Base-by-base conservation (phyloP, 768 basidiomycete genomes). In the Leccinum obscurum region DNA sequence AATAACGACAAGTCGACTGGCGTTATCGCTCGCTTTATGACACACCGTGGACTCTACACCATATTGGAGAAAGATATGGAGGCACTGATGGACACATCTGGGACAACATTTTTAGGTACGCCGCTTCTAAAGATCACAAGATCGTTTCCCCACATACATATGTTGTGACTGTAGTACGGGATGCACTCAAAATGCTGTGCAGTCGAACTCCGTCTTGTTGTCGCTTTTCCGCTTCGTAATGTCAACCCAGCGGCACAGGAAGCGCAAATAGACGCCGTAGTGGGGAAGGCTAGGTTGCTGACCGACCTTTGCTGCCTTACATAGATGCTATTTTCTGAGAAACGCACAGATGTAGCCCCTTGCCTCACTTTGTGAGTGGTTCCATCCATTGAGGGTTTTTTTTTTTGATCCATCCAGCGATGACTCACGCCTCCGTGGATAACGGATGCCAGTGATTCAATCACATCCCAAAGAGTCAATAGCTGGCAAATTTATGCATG, bases 241-340 rank as follows among this genome's bases (percentile, higher is more conserved):
- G 3, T 17, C 54, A 17, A 57, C 39, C 62, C 66, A 30, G 59
- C 59, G n/a, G 59, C 37, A 5, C 67, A 68, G 32, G 55, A 53
- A 39, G 58, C 57, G 10, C 49, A 62, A 30, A 62, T 66, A 3
- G 66, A 69, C 39, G 15, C 50, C 5, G 55, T 35, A 35, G 35
- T 69, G 0, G 59, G 65, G 26, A 68, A 55, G 37, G 41, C 32
- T 20, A 56, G 61, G 14, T 44, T 69, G 1, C 65, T 63, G 9
- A 57, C 28, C 8, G 58, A 54, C 39, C 54, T 6, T 44, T 39
- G 14, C 59, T 79, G n/a, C 77, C 76, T 4, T 77, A 77, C 51
- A 69, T 77, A 15, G 67, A 64, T 20, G 77, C 76, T 4, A 70
- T 77, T 26, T 66, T 73, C 3, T 70, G 73, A 55, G 78, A 79